Base-by-base conservation (phyloP, 2,329 filamentous ascomycete species). In the Davidsoniella eucalypti region DNA sequence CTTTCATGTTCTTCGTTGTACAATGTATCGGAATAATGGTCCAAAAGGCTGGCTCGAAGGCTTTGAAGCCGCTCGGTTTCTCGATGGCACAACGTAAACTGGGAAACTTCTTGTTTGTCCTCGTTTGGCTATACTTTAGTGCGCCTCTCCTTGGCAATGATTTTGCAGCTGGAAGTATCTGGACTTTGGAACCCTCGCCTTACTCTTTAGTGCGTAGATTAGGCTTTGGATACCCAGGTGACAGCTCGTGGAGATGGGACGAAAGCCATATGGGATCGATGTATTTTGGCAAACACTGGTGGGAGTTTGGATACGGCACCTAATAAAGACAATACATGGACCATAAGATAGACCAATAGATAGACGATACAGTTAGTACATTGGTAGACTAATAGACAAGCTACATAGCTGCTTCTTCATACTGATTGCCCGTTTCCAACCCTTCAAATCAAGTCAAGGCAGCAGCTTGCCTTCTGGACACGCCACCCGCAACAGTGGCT, bases 171-270 rank as follows among this genome's bases (percentile, higher is more conserved):
- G 74, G 78, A 1, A 87, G 85, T 0, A 59, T 94, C 0, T 94
- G 84, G 84, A 63, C 93, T 12, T 78, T 78, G 54, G 87, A 95
- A 63, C 86, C 87, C 0, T 65, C 94, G n/a, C 86, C 87, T 0
- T 56, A 90, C 7, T 93, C 85, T 49, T 60, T 73, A 1, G 59
- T 87, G n/a, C 70, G 86, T 23, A 75, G 72, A 2, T 33, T 88
- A 14, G 81, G 83, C 0, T 67, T 81, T 33, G 83, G 82, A 0
- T 65, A 67, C 1, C 63, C 69, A 16, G 75, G 72, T 0, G 78
- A 84, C 58, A 65, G 70, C 1, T 80, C 76, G 70, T 84, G 76
- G 75, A 76, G 83, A 57, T 87, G 81, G 76, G 69, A 71, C 55
- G 61, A 68, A 29, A 62, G 70, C 18, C 66, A 74, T 54, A 61